A percentile compares a stretch with the other conserved stretches of the same genome.
Evolutionary conservation across 2,329 filamentous ascomycete species (phyloP).

Genomic region (Mycogone perniciosa): DNA sequence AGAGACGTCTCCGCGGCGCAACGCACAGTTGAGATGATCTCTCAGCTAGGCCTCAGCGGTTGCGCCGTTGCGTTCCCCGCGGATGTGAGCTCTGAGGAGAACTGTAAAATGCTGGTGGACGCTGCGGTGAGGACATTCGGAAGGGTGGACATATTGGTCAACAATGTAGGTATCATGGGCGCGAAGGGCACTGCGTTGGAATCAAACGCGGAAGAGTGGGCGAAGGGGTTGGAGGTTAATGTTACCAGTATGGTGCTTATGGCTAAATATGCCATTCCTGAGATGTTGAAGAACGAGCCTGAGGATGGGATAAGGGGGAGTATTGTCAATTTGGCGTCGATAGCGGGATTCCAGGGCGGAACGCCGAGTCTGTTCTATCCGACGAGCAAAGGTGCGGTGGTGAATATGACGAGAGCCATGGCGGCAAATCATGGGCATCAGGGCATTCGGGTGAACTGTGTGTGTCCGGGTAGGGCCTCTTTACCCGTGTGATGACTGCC

Average conservation of each 20-base stretch:
- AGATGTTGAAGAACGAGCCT: slow-evolving; percentile 47
- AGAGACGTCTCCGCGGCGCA: slow-evolving; percentile 41
- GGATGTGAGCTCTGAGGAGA: slow-evolving; percentile 48
- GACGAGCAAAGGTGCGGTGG: slow-evolving; percentile 41
- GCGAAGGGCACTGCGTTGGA: slow-evolving; percentile 53
- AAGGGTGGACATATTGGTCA: slow-evolving; percentile 56
- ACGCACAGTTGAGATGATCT: slow-evolving; percentile 48
- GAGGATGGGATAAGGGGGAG: slow-evolving; percentile 35
- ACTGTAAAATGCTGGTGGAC: slow-evolving; percentile 41
- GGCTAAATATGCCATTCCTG: slow-evolving; percentile 54
- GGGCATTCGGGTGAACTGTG: slow-evolving; percentile 44
- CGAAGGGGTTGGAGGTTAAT: slow-evolving; percentile 52
- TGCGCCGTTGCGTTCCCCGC: slow-evolving; percentile 37
- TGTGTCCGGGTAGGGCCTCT: slow-evolving; percentile 34
- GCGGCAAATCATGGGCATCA: slow-evolving; percentile 41
- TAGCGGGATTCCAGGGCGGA: slow-evolving; percentile 48
- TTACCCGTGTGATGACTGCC: not conserved
- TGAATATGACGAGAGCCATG: slow-evolving; percentile 48
- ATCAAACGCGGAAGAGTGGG: slow-evolving; percentile 54
- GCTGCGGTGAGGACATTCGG: slow-evolving; percentile 43
- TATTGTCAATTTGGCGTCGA: slow-evolving; percentile 58
- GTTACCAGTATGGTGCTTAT: slow-evolving; percentile 61
- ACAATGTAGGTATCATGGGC: slow-evolving; percentile 58
- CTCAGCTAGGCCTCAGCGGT: slow-evolving; percentile 30
- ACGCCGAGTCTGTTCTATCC: slow-evolving; percentile 40